Base-by-base conservation (phyloP, 306 rosid species). In the Pyrus bretschneideri region DNA sequence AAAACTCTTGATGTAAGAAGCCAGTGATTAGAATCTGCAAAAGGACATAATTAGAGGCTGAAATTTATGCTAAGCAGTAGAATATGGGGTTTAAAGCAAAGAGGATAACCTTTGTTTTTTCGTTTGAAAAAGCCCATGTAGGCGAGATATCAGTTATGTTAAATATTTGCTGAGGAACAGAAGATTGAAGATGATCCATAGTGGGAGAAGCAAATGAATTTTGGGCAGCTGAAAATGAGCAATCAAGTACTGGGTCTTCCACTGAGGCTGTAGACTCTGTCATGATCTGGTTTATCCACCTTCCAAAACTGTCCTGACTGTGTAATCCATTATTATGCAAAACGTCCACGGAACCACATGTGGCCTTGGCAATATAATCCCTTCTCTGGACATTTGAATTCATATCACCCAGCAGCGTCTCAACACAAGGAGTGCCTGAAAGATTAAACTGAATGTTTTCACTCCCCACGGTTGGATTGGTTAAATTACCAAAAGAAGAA, bases 221-320 rank as follows among this genome's bases (percentile, higher is more conserved):
- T 29, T 87, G 81, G 75, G 73, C 44, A 27, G 92, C 76, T 73
- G 89, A 72, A 83, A 79, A 73, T 35, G 95, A 78, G 70, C 97
- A 83, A 78, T 84, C 96, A 38, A 76, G 79, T 68, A 74, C 83
- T 44, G 89, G 78, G 69, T 83, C 90, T 69, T 84, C 87, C 45
- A 67, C 82, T 70, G 96, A 87, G 75, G 86, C 85, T 2, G 93
- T 78, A 67, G 96, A 85, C 60, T 88, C 93, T 21, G 80, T 77
- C 75, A 89, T 79, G 12, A 96, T 78, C 58, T 85, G 52, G 72
- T 80, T 87, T 76, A 91, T 81, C 97, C 98, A 96, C 85, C 83
- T 88, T 81, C 97, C 97, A 77, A 96, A 92, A 84, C 97, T 96
- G 81, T 86, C 93, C 91, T 91, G 97, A 76, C 90, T 88, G 70